Evolutionary conservation across 2,329 filamentous ascomycete species (phyloP), one percentile per base, ranked within the genome.

Genomic region (Hypomyces perniciosus): DNA sequence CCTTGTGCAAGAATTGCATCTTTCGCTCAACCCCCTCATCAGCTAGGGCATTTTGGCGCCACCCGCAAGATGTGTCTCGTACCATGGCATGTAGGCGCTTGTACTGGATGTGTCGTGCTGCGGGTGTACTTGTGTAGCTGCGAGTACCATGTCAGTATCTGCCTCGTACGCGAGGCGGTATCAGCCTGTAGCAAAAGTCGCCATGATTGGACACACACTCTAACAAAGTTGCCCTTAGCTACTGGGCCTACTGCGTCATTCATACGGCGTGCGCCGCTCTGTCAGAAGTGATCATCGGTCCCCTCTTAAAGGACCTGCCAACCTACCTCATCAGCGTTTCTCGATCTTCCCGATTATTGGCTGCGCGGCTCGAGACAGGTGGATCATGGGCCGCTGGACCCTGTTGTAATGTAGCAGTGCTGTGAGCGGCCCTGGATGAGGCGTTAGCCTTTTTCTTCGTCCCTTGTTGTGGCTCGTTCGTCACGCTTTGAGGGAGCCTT

Each of bases 271-370:
- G 35, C 35, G 35, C 35, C 35, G 35, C 35, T 7, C 35, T 13
- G 9, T 8, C 4, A 37, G 34, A 10, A n/a, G 35, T 38, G 35
- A n/a, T 4, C 35, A 38, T 20, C n/a, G 35, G n/a, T 38, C 20
- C 20, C 35, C n/a, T 20, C 35, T 12, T 12, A n/a, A 38, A 12
- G 35, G 10, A 38, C 35, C 35, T 38, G 39, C 39, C 39, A 42
- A 42, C 13, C 13, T 42, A 13, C 33, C 33, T 35, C 33, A 4
- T 35, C 33, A 12, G 33, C 33, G 39, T 52, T 58, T 47, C 44
- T 58, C 65, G 62, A 68, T 68, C 65, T 61, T 42, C 33, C 61
- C 65, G 65, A 70, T 69, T 58, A 70, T 68, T 69, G 67, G 67
- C 46, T 48, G 54, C 48, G 48, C 43, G n/a, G 34, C 9, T 44